These are phyloP conservation scores for Stephania yunnanensis DNA, from an alignment of 164 flowering plant species.

Conservation along the genomic window DNA sequence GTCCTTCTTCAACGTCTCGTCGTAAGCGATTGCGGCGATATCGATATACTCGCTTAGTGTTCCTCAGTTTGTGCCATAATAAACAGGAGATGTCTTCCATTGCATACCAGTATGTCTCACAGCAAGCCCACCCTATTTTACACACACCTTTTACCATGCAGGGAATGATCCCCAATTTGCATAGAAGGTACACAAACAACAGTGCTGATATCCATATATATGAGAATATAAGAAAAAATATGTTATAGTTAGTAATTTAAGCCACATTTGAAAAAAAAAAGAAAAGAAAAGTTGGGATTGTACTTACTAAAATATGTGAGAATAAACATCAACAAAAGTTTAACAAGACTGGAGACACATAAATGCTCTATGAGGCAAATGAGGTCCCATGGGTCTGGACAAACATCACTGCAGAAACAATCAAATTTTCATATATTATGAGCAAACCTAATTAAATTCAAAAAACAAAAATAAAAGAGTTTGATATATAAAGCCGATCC, in stretches of 20 bases:
- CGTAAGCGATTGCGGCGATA: conserved; percentile 12
- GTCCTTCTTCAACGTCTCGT: conserved; percentile 43
- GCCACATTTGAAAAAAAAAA: neutral
- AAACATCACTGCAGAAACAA: conserved; percentile 41
- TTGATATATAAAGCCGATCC: no score
- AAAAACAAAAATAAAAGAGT: neutral
- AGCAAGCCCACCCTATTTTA: conserved; percentile 62
- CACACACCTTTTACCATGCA: conserved; percentile 58
- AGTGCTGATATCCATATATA: conserved; percentile 31
- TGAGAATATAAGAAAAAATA: neutral
- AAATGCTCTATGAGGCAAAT: conserved; percentile 62
- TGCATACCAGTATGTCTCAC: conserved; percentile 47
- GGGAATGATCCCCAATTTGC: conserved; percentile 59
- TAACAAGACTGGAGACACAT: conserved; percentile 48
- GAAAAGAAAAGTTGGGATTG: neutral
- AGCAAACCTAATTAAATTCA: neutral
- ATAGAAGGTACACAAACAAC: conserved; percentile 48
- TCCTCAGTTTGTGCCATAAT: conserved; percentile 50
- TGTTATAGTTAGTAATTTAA: no score
- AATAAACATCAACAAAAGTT: conserved; percentile 44
- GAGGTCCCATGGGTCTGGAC: conserved; percentile 62
- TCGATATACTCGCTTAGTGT: conserved; percentile 52
- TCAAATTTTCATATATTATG: neutral
- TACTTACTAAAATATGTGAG: conserved; percentile 56
- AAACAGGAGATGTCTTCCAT: conserved; percentile 39